Base-by-base conservation (phyloP, 441 rosid genomes). In the Corymbia calophylla region DNA sequence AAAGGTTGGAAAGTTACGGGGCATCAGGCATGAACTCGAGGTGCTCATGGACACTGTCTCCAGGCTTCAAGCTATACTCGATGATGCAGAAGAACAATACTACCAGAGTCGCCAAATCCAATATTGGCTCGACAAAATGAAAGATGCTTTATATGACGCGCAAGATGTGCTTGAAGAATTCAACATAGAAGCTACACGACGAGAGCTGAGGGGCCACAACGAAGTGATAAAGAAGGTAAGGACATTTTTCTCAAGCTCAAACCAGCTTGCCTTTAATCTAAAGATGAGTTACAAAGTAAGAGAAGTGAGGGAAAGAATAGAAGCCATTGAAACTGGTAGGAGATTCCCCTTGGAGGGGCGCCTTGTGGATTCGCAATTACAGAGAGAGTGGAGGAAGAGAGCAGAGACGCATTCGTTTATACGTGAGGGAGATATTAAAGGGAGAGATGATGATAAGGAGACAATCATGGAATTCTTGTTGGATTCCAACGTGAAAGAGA, bases 401-500 rank as follows among this genome's bases (percentile, higher is more conserved):
- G 47, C 5, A 18, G 80, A 68, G 80, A 32, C 25, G 2, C 27
- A 68, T 68, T 32, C 47, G 0, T 68, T 68, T 68, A 68, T 18
- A 32, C 1, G 80, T 5, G 47, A 9, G 25, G 47, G 0, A 68
- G 25, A 32, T 5, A 68, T 68, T 9, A 68, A 0, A 5, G 80
- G 80, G 1, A 70, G 81, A 70, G 27, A 35, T 1, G 4, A 18
- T 35, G 81, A 70, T 35, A 70, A 18, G 2, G 0, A 9, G 27
- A 70, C 0, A 0, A 0, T 70, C 0, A 35, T 2, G 25, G 0
- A 70, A 0, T 35, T 70, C 5, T 70, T 19, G 9, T 0, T 35
- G 1, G 27, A 70, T 0, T 18, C 4, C 1, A 0, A 70, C 1
- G 0, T 9, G 81, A 0, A 19, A 19, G 48, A 35, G 48, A 0